Conservation (phyloP, 2,329 filamentous ascomycete genomes). For the Aspergillus alliaceus region DNA sequence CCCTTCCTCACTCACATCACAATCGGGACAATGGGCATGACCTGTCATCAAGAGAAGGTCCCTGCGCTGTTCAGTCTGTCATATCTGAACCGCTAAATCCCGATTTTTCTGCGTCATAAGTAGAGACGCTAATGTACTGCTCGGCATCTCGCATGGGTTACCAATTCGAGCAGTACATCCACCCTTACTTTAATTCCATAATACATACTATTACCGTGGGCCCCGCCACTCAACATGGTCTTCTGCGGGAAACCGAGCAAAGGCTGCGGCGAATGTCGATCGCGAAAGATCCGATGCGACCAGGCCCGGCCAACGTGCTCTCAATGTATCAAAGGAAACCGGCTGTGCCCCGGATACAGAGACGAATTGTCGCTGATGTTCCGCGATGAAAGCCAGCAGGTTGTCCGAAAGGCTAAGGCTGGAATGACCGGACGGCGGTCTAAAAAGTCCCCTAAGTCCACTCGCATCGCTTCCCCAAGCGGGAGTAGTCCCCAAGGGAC, state of each 20-base stretch:
- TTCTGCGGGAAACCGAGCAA: slow-evolving; percentile 48
- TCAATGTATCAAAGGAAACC: slow-evolving; percentile 61
- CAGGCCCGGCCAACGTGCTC: slow-evolving; percentile 61
- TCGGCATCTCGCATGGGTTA: slow-evolving; percentile 9
- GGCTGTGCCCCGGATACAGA: slow-evolving; percentile 63
- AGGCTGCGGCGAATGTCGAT: slow-evolving; percentile 45
- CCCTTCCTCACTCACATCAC: not conserved
- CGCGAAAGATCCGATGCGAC: slow-evolving; percentile 55
- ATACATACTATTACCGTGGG: not conserved
- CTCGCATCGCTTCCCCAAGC: slow-evolving; percentile 25
- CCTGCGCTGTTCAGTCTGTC: not conserved
- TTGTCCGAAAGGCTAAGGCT: slow-evolving; percentile 51
- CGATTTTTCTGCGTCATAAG: not conserved
- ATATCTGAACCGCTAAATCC: not conserved
- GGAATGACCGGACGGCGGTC: slow-evolving; percentile 4
- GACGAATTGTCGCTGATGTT: slow-evolving; percentile 66
- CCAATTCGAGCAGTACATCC: slow-evolving; percentile 4
- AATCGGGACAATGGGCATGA: not conserved
- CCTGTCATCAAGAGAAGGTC: not conserved
- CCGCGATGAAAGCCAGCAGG: slow-evolving; percentile 64
- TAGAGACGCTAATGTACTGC: not conserved
- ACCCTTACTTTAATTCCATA: not conserved
- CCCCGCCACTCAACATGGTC: slow-evolving; percentile 31
- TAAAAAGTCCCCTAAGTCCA: slow-evolving; percentile 6
- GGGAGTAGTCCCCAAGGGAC: slow-evolving; percentile 16